A percentile compares a stretch with the other conserved stretches of the same genome.
Evolutionary conservation across 2,329 filamentous ascomycete species (phyloP).

Genomic region (Colletotrichum chrysophilum): DNA sequence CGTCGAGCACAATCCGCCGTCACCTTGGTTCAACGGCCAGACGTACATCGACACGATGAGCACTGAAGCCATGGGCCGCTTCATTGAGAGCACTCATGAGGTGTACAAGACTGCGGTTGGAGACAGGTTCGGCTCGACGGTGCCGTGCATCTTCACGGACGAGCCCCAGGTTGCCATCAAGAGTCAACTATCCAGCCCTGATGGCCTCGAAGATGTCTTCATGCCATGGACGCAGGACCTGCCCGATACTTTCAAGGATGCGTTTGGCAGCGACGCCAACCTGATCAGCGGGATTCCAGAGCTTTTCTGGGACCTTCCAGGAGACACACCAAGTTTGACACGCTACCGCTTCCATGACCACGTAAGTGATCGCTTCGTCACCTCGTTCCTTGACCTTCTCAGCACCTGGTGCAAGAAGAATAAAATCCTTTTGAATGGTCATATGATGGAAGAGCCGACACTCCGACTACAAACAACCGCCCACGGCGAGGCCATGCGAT

Average conservation of each 20-base stretch:
- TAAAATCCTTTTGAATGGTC: conserved; percentile 29
- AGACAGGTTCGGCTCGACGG: conserved; percentile 30
- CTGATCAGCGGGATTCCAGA: conserved; percentile 30
- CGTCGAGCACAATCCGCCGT: conserved; percentile 31
- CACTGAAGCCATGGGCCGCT: conserved; percentile 28
- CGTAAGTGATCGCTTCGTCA: conserved; percentile 34
- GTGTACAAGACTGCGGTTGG: conserved; percentile 31
- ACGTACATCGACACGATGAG: conserved; percentile 35
- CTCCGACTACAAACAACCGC: conserved; percentile 33
- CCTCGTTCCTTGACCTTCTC: conserved; percentile 33
- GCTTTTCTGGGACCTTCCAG: conserved; percentile 34
- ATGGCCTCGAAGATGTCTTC: conserved; percentile 28
- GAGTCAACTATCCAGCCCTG: conserved; percentile 29
- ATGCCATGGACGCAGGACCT: conserved; percentile 35
- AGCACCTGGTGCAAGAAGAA: conserved; percentile 32
- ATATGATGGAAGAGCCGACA: conserved; percentile 38
- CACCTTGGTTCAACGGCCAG: conserved; percentile 35
- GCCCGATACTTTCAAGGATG: conserved; percentile 27
- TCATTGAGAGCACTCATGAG: conserved; percentile 34
- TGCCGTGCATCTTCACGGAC: conserved; percentile 37
- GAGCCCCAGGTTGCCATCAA: conserved; percentile 36
- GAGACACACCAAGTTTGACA: conserved; percentile 26
- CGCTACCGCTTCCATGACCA: conserved; percentile 36
- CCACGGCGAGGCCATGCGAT: conserved; percentile 37
- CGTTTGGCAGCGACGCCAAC: conserved; percentile 24